These are phyloP conservation scores for Leptographium radiaticola DNA, from an alignment of 2,329 filamentous ascomycete species.

Conservation along the genomic window DNA sequence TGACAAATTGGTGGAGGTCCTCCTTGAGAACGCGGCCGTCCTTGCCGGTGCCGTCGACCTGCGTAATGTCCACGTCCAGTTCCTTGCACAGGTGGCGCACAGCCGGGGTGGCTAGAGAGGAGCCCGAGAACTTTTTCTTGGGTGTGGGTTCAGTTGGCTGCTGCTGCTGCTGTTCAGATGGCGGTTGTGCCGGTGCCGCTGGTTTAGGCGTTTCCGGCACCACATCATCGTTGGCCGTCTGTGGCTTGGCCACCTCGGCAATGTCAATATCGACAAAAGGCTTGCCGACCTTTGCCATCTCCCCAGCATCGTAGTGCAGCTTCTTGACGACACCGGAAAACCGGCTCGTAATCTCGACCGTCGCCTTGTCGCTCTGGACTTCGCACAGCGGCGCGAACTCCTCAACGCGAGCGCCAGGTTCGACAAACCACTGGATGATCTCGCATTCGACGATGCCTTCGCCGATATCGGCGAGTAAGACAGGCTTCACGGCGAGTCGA, in stretches of 20 bases:
- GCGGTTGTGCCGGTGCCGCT: neutral
- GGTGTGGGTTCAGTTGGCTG: neutral
- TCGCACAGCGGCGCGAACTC: slow-evolving; percentile 97
- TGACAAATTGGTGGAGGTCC: slow-evolving; percentile 64
- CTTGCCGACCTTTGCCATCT: slow-evolving; percentile 93
- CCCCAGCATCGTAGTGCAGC: slow-evolving; percentile 86
- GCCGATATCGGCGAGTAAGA: slow-evolving; percentile 73
- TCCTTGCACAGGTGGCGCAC: slow-evolving; percentile 81
- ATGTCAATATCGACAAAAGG: slow-evolving; percentile 93
- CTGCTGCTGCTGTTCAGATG: neutral
- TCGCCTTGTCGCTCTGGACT: slow-evolving; percentile 95
- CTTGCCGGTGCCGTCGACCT: slow-evolving; percentile 74
- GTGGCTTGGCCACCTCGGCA: slow-evolving; percentile 46
- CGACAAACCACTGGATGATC: slow-evolving; percentile 98
- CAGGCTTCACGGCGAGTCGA: slow-evolving; percentile 56
- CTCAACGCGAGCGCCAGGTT: slow-evolving; percentile 87
- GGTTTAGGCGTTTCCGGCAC: neutral
- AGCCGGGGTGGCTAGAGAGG: slow-evolving; percentile 70
- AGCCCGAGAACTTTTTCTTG: slow-evolving; percentile 44
- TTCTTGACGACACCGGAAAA: slow-evolving; percentile 95
- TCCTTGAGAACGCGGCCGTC: slow-evolving; percentile 89
- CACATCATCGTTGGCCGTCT: neutral
- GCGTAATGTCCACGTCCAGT: slow-evolving; percentile 60
- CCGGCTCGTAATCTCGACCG: slow-evolving; percentile 82
- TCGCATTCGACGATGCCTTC: slow-evolving; percentile 97